These are phyloP conservation scores for Aspergillus mulundensis DNA, from an alignment of 495 filamentous ascomycete species.

Conservation along the genomic window DNA sequence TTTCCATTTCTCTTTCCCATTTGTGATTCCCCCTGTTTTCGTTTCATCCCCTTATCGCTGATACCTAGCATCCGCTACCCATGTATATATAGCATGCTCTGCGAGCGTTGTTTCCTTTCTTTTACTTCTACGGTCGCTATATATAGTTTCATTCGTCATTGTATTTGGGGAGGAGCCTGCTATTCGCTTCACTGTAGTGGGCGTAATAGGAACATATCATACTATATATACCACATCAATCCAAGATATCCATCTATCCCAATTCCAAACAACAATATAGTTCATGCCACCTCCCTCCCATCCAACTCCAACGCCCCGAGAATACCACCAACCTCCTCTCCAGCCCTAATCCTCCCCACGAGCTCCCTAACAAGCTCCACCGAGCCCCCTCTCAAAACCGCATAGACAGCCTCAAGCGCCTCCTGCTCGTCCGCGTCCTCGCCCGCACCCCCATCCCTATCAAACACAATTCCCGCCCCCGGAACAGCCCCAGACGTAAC, in stretches of 20 bases:
- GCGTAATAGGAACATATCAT: too few species aligned
- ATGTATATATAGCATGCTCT: slow-evolving; percentile 2
- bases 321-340: slow-evolving; percentile 9
- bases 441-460: neutral
- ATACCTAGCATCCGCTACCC: slow-evolving; percentile 6
- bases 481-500: neutral
- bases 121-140: neutral
- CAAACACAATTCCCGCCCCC: neutral
- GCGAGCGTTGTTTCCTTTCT: slow-evolving; percentile 12
- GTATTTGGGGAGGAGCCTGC: too few species aligned
- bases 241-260: neutral
- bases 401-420: slow-evolving; percentile 18
- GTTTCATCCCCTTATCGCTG: too few species aligned
- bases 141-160: neutral
- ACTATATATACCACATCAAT: too few species aligned
- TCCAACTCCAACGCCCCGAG: neutral
- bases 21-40: too few species aligned
- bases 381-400: slow-evolving; percentile 11
- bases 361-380: slow-evolving; percentile 9
- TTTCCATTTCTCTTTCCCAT: neutral
- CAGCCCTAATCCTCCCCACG: slow-evolving; percentile 11
- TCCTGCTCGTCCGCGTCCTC: neutral
- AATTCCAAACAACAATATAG: too few species aligned
- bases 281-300: too few species aligned
- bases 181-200: too few species aligned